Percentiles rank a stretch among this genome's conserved stretches.
Evolutionary conservation across 176 grass and related monocot species (phyloP).

Genomic region (Chloris gayana): DNA sequence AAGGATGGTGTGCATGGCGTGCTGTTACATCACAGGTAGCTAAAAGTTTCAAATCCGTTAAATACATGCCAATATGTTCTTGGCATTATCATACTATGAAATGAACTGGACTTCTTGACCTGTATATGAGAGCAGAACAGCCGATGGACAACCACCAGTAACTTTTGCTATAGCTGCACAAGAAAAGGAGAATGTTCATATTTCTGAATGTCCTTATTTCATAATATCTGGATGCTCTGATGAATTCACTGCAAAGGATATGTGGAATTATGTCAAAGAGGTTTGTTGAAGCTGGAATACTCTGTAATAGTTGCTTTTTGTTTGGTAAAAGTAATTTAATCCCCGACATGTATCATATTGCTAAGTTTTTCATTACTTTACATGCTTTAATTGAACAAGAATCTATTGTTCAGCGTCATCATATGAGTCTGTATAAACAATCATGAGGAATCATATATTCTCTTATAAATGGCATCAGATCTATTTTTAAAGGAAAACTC

Average conservation of each 20-base stretch:
- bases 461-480: neutral
- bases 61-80: slow-evolving; percentile 13
- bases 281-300: slow-evolving; percentile 43
- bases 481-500: neutral
- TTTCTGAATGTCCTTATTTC: slow-evolving; percentile 89
- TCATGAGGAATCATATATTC: neutral
- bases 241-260: slow-evolving; percentile 85
- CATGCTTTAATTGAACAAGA: neutral
- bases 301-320: neutral
- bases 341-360: neutral
- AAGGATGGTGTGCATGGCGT: slow-evolving; percentile 86
- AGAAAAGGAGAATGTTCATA: slow-evolving; percentile 65
- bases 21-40: slow-evolving; percentile 94
- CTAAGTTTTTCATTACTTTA: neutral
- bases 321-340: neutral
- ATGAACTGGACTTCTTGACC: neutral
- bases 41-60: neutral
- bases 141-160: slow-evolving; percentile 72
- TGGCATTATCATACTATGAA: slow-evolving; percentile 6
- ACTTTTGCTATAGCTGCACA: slow-evolving; percentile 91
- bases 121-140: slow-evolving; percentile 60
- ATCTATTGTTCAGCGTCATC: slow-evolving; percentile 4
- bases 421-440: slow-evolving; percentile 6
- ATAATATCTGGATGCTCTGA: slow-evolving; percentile 69
- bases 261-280: slow-evolving; percentile 93